Evolutionary conservation across 352 stramenopile species (phyloP).

Genomic region (Phytophthora boehmeriae): DNA sequence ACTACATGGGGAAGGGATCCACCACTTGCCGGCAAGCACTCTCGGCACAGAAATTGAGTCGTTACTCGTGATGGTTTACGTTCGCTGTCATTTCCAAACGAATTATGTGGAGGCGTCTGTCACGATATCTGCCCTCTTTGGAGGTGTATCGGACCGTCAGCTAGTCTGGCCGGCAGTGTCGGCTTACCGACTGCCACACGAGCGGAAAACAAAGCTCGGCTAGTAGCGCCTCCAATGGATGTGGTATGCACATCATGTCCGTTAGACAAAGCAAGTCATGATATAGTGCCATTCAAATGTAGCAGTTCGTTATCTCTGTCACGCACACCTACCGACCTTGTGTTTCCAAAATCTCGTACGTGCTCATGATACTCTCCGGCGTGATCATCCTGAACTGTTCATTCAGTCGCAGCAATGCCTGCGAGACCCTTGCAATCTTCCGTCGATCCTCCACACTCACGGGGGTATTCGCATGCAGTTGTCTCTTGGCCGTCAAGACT

Average conservation of each 20-base stretch:
- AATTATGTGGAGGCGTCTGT: too few relatives aligned
- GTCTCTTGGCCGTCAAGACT: conserved; percentile 90
- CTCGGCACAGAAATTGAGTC: too few relatives aligned
- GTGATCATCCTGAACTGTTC: conserved; percentile 91
- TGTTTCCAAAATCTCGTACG: conserved; percentile 71
- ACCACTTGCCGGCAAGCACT: too few relatives aligned
- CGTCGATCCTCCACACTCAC: conserved; percentile 83
- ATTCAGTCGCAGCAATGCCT: conserved; percentile 89
- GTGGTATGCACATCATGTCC: not conserved
- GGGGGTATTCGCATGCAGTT: conserved; percentile 83
- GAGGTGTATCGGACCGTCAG: too few relatives aligned
- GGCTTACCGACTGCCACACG: too few relatives aligned
- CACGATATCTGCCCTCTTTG: too few relatives aligned
- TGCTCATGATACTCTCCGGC: conserved; percentile 90
- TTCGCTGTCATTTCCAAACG: too few relatives aligned
- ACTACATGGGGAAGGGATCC: too few relatives aligned
- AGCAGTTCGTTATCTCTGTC: not conserved
- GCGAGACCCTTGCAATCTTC: conserved; percentile 88
- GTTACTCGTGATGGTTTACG: too few relatives aligned
- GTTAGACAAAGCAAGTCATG: not conserved
- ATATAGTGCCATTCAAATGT: not conserved
- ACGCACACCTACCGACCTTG: conserved; percentile 16
- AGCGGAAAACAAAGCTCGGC: too few relatives aligned
- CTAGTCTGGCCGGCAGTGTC: too few relatives aligned
- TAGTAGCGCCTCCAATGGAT: not conserved